Evolutionary conservation across 768 basidiomycete species (phyloP).

Genomic region (Russula ochroleuca): DNA sequence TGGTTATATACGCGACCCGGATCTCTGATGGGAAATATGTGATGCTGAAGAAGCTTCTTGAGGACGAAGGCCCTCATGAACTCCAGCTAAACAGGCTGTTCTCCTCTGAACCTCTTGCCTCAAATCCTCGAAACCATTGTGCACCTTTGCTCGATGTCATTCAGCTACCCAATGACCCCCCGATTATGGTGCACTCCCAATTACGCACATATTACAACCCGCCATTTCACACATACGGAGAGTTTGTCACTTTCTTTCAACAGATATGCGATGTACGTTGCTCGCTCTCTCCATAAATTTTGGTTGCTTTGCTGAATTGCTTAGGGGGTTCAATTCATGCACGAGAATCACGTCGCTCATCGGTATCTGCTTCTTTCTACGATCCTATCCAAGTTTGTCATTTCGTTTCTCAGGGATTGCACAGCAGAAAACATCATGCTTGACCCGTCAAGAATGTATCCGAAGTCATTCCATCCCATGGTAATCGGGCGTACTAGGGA

Average conservation of each 20-base stretch:
- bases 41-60: slow-evolving; percentile 5
- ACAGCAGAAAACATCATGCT: slow-evolving; percentile 19
- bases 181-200: slow-evolving; percentile 31
- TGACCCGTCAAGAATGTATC: slow-evolving; percentile 20
- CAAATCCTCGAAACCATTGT: slow-evolving; percentile 15
- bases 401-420: slow-evolving; percentile 5
- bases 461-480: slow-evolving; percentile 15
- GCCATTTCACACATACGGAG: slow-evolving; percentile 26
- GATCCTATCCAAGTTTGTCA: neutral
- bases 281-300: neutral
- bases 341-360: slow-evolving; percentile 21
- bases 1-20: slow-evolving; percentile 12
- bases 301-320: neutral
- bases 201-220: slow-evolving; percentile 33
- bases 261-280: slow-evolving; percentile 29
- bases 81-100: slow-evolving; percentile 11
- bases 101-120: slow-evolving; percentile 5
- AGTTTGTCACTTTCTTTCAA: slow-evolving; percentile 30
- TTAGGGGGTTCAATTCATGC: slow-evolving; percentile 22
- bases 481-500: slow-evolving; percentile 3
- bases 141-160: slow-evolving; percentile 8
- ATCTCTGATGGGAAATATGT: slow-evolving; percentile 14
- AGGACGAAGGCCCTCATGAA: slow-evolving; percentile 15
- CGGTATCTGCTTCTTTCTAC: slow-evolving; percentile 3
- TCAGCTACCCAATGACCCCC: slow-evolving; percentile 3